Evolutionary conservation across 805 yeast genomes (phyloP).

Genomic region (Brettanomyces anomalus): DNA sequence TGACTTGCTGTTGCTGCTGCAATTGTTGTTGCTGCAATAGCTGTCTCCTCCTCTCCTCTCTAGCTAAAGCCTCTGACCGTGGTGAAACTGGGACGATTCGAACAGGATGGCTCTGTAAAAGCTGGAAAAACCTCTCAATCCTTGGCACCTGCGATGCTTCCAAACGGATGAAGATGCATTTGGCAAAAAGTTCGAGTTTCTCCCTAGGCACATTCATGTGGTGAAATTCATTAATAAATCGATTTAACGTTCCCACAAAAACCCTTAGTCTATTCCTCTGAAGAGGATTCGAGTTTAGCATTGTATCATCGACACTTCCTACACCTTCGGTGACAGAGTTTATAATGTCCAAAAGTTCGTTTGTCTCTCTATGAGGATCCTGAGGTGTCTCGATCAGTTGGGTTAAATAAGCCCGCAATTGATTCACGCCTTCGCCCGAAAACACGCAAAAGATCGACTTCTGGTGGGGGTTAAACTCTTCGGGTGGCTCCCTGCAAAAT

Average conservation of each 20-base stretch:
- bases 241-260: constrained; percentile 20
- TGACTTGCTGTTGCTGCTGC: neutral
- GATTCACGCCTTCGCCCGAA: constrained; percentile 79
- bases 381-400: constrained; percentile 24
- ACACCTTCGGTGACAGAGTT: constrained; percentile 19
- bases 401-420: constrained; percentile 60
- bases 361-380: constrained; percentile 23
- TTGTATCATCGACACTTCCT: constrained; percentile 9
- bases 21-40: neutral
- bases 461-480: constrained; percentile 83
- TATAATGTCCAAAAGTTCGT: constrained; percentile 23
- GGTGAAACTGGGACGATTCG: neutral
- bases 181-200: constrained; percentile 22
- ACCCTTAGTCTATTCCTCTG: constrained; percentile 18
- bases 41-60: constrained; percentile 2
- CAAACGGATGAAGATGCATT: constrained; percentile 21
- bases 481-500: constrained; percentile 88
- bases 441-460: constrained; percentile 84
- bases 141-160: constrained; percentile 23
- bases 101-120: constrained; percentile 5
- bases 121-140: constrained; percentile 24
- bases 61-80: constrained; percentile 4
- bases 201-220: constrained; percentile 18
- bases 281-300: constrained; percentile 12
- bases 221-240: constrained; percentile 22